Base-by-base conservation (phyloP, 768 basidiomycete species). In the Lactifluus hygrophoroides region DNA sequence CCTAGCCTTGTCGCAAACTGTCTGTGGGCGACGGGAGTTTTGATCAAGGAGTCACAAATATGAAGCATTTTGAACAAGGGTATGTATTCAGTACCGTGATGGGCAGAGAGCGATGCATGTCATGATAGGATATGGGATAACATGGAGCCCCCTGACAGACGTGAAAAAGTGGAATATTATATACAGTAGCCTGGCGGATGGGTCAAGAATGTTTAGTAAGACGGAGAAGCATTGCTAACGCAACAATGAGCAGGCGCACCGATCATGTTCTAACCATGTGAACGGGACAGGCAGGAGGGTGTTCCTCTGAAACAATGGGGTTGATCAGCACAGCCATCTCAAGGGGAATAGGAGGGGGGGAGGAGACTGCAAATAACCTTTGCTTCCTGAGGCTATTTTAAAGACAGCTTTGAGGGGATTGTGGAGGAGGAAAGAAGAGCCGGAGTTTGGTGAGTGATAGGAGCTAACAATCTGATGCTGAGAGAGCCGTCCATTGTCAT, bases 11-110 rank as follows among this genome's bases (percentile, higher is more conserved):
- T 66, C 63, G 73, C 74, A 61, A 71, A 77, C 32, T 59, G 46
- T 30, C 54, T 61, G n/a, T 76, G 67, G 5, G 67, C 66, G 10
- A 58, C 62, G 6, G 66, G 61, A 25, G 66, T 56, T 23, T 67
- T 68, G 19, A 76, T 66, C n/a, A 59, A 38, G 2, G 71, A 69
- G 17, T 76, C 72, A 60, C 75, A 73, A 62, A 87, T 88, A 69
- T 88, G 86, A 8, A 87, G 74, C 79, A 87, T 76, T 58, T 77
- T 77, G 0, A 76, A 76, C 10, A 66, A 0, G 64, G 58, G 2
- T 66, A 56, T 1, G 57, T 57, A 1, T 50, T 63, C 9, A 73
- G 70, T 5, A 64, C 49, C n/a, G n/a, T n/a, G n/a, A n/a, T n/a
- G 35, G 64, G 66, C 37, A 76, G 66, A 25, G 67, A 69, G 45